phyloP scores from a whole-genome alignment of 345 rosid species.

The Ceriops decandra region DNA sequence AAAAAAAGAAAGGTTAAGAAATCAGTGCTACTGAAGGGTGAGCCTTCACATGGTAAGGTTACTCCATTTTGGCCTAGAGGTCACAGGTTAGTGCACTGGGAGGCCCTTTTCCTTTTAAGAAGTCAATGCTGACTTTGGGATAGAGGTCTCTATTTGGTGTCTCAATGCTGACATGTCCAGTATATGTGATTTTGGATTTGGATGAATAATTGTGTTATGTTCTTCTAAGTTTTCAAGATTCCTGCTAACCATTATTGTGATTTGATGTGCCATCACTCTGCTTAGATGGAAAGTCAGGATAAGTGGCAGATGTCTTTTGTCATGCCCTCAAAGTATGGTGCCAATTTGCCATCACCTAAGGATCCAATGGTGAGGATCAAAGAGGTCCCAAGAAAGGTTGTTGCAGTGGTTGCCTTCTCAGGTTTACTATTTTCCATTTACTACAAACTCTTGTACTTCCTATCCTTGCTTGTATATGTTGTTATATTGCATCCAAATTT shows the following conservation, averaged over 20 bases:
- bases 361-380: constrained; percentile 68
- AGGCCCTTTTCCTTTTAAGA: neutral
- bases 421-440: constrained; percentile 37
- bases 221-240: neutral
- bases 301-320: constrained; percentile 92
- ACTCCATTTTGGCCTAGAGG: no score
- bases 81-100: no score
- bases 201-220: neutral
- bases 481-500: neutral
- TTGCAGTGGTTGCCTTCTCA: constrained; percentile 80
- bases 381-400: constrained; percentile 64
- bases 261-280: neutral
- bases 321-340: constrained; percentile 83
- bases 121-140: neutral
- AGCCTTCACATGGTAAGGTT: no score
- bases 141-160: neutral
- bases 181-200: neutral
- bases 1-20: no score
- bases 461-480: neutral
- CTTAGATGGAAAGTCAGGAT: constrained; percentile 52
- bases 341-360: constrained; percentile 64
- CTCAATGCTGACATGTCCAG: neutral
- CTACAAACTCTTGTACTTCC: neutral
- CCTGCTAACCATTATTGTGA: no score
- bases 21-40: no score